Evolutionary conservation across 805 yeast genomes (phyloP), one percentile per base, ranked within the genome.

Genomic region (Wickerhamomyces ciferrii): DNA sequence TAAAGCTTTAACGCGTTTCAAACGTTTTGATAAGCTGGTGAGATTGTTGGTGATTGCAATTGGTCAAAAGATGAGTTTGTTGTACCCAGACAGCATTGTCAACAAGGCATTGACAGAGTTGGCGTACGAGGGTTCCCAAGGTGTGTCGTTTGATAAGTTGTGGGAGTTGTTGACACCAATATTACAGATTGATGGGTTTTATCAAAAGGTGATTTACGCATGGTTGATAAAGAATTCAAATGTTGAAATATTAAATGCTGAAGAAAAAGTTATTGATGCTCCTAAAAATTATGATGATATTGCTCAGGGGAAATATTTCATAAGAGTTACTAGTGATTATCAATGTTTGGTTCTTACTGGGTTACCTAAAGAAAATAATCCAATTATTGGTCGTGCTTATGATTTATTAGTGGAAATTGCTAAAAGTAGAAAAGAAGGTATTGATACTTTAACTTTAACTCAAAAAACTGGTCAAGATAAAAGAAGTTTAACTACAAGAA

Each of bases 391-490:
- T 11, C 61, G 65, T 34, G 82, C 86, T 14, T 78, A 72, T 55
- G 75, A 75, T 19, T 57, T 85, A 36, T 59, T 85, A 19, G 66
- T 79, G 43, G 81, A 76, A 42, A 81, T 85, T 44, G 86, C 90
- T 0, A 75, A 71, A 48, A 59, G 76, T 27, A 80, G 80, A 21
- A 64, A 69, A 0, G 54, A 61, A 1, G 94, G 94, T 10, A 76
- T 84, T 15, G 71, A 76, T 42, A 77, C 91, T 0, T 66, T 79
- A 27, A 79, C 78, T 23, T 66, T 85, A 48, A 76, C 82, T 2
- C 65, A 67, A 37, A 69, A 65, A 18, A 77, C 90, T 0, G 77
- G 77, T 9, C 94, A 85, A 62, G 94, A 85, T 55, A 77, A 83
- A 17, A 71, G 92, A 51, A 83, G 90, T 48, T 68, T 84, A 37